These are phyloP conservation scores for Aspergillus latus DNA, from an alignment of 2,329 filamentous ascomycete species.

Conservation along the genomic window DNA sequence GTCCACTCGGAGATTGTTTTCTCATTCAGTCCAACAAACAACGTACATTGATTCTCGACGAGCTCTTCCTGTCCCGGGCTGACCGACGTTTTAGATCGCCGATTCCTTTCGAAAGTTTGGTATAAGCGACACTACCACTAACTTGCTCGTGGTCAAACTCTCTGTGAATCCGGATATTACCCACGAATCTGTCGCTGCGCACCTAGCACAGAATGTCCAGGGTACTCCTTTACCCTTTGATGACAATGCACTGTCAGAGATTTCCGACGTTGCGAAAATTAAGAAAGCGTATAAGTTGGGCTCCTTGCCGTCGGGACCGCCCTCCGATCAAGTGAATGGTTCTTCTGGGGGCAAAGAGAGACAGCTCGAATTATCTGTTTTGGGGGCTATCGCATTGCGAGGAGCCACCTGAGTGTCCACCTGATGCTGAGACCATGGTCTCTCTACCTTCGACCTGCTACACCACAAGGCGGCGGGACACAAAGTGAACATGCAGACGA, in stretches of 20 bases:
- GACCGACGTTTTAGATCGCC: slow-evolving; percentile 64
- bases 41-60: slow-evolving; percentile 54
- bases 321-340: slow-evolving; percentile 23
- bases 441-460: neutral
- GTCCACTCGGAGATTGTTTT: slow-evolving; percentile 87
- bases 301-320: slow-evolving; percentile 48
- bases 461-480: neutral
- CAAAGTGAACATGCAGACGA: neutral
- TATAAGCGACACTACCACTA: slow-evolving; percentile 66
- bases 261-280: slow-evolving; percentile 68
- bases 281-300: slow-evolving; percentile 87
- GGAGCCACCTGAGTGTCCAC: slow-evolving; percentile 47
- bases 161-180: slow-evolving; percentile 53
- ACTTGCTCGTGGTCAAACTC: slow-evolving; percentile 81
- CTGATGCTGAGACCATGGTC: neutral
- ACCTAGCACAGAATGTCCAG: slow-evolving; percentile 62
- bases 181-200: slow-evolving; percentile 53
- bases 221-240: slow-evolving; percentile 61
- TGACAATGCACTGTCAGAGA: slow-evolving; percentile 60
- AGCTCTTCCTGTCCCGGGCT: slow-evolving; percentile 12
- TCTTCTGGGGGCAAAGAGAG: slow-evolving; percentile 25
- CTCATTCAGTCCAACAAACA: slow-evolving; percentile 76
- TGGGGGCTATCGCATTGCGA: slow-evolving; percentile 77
- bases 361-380: slow-evolving; percentile 63
- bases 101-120: slow-evolving; percentile 90